phyloP scores from a whole-genome alignment of 2,329 filamentous ascomycete genomes.

The Aureobasidium sp. region DNA sequence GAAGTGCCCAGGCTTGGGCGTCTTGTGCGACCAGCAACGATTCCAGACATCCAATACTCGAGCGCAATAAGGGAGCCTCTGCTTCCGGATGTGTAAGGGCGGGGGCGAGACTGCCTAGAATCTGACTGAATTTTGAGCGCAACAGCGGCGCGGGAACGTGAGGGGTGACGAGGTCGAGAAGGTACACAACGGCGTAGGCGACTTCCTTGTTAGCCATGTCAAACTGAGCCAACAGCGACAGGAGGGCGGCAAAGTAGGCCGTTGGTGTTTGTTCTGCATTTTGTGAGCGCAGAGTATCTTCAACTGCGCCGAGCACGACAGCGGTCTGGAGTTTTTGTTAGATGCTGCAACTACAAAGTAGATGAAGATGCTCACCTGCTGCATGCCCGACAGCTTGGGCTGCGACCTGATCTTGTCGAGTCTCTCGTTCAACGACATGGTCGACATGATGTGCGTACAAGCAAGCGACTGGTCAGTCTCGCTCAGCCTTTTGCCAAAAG shows the following conservation, averaged over 20 bases:
- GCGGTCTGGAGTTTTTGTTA: constrained; percentile 53
- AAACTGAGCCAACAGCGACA: constrained; percentile 77
- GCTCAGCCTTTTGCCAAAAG: not conserved
- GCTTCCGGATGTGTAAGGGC: constrained; percentile 72
- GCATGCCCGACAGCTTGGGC: constrained; percentile 90
- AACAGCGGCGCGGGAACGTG: constrained; percentile 80
- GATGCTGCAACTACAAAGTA: not conserved
- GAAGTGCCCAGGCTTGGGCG: constrained; percentile 76
- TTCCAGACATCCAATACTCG: constrained; percentile 88
- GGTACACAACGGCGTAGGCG: constrained; percentile 81
- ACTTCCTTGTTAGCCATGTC: constrained; percentile 73
- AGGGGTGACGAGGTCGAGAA: constrained; percentile 86
- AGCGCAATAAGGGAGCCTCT: constrained; percentile 77
- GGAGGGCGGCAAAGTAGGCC: constrained; percentile 90
- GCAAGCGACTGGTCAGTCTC: not conserved
- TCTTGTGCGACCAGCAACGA: constrained; percentile 88
- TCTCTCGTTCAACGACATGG: constrained; percentile 71
- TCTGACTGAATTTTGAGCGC: constrained; percentile 89
- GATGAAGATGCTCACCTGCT: constrained; percentile 46
- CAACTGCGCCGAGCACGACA: constrained; percentile 82
- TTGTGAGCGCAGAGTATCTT: constrained; percentile 85
- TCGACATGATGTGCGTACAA: constrained; percentile 14
- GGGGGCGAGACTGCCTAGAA: constrained; percentile 78
- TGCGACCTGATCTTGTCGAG: constrained; percentile 89
- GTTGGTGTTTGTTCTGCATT: constrained; percentile 77